Base-by-base conservation (phyloP, 352 stramenopile species). In the Phytophthora pisi region DNA sequence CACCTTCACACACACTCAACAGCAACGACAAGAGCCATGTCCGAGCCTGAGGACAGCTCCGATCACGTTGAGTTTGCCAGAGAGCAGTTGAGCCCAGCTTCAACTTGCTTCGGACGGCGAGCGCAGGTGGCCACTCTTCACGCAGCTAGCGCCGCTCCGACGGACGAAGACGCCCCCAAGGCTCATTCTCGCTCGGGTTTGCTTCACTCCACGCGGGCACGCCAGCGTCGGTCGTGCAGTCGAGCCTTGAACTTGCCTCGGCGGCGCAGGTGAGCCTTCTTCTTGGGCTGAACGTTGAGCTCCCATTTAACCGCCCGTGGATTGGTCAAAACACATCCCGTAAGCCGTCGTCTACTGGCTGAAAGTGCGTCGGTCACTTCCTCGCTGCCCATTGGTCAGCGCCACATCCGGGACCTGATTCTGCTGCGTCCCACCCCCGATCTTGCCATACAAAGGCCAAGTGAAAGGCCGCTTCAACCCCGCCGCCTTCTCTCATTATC, bases 401-500 rank as follows among this genome's bases (percentile, higher is more conserved):
- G 60, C 26, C 43, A 57, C 60, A 64, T 55, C 49, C 49, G 45
- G 51, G 51, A 63, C 31, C 62, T 64, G 61, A 70, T 75, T 70
- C 69, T 68, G 28, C 69, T 68, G 28, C 31, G 31, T 38, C 31
- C 31, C 31, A 38, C 28, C 53, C 53, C 50, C 46, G 56, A 66
- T 70, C 60, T 73, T 60, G 11, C 0, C 45, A 56, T 74, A 66
- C 67, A 74, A 69, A 56, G 0, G 8, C 4, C 56, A 64, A 79
- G 54, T 58, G 23, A 38, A 54, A 36, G 52, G 16, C 51, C 24
- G 36, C 66, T 75, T 70, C 66, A 72, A 75, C 61, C 31, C 43
- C 31, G 28, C 40, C 18, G 15, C 40, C 50, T 38, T 46, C 20
- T 42, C 26, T 7, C 72, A 79, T 54, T 66, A 67, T 45, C 57